Evolutionary conservation across 495 filamentous ascomycete genomes (phyloP), one percentile per base, ranked within the genome.

Genomic region (Podospora pseudoanserina): DNA sequence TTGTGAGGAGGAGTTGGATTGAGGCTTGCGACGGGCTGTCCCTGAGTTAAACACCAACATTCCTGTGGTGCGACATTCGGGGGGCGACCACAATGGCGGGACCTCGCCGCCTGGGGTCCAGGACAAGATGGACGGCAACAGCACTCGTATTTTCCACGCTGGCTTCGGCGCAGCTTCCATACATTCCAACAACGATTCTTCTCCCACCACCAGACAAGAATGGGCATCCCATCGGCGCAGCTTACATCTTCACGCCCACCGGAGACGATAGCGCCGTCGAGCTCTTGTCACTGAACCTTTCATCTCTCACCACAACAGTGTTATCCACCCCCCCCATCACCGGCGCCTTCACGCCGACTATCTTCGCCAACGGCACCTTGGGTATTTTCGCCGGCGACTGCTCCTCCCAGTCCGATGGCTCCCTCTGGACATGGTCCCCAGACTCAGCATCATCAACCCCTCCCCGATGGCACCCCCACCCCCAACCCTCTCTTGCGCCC

Each of bases 311-410:
- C 27, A n/a, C 61, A 15, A 39, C 61, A 4, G 27, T 44, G 16
- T 49, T 32, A 7, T 32, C 61, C 27, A 23, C 28, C 4, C 18
- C 19, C 4, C 61, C 79, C n/a, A 73, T 75, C 15, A 69, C 70
- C 39, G 79, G 80, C 1, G 82, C 89, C 3, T 93, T 89, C 67
- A 83, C 86, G 15, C 86, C 93, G 0, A 81, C 85, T 0, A 81
- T 94, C 30, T 86, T 91, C 56, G 76, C 84, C 54, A 79, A 85
- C 69, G 92, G 92, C 7, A 82, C 85, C 20, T 85, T 96, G 59
- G 85, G 84, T 27, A 86, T 93, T 9, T 88, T 91, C 63, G 78
- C 88, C 0, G 93, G 93, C 5, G 81, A 88, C 65, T 97, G 93
- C 54, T 79, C 82, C 5, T 74, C 78, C 23, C 65, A 74, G n/a